phyloP scores from a whole-genome alignment of 2,329 filamentous ascomycete genomes.

The Leptographium wingfieldii region DNA sequence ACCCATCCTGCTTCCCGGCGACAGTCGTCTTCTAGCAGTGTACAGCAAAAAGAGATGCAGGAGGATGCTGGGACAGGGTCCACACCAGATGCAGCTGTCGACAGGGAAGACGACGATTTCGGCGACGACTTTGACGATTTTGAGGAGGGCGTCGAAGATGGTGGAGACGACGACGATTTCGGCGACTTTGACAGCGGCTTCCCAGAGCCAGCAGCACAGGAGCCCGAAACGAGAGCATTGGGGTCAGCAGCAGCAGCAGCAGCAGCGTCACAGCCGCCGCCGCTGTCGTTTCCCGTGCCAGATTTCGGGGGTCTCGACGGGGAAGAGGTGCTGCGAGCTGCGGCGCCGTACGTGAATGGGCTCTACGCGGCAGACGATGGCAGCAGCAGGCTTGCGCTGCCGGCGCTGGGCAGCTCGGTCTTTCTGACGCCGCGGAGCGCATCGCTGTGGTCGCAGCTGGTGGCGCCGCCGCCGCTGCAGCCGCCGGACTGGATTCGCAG shows the following conservation, averaged over 20 bases:
- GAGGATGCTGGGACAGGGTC: constrained; percentile 18
- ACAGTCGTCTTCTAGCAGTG: constrained; percentile 15
- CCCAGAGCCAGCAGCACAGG: constrained; percentile 19
- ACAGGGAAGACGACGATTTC: constrained; percentile 32
- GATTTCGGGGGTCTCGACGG: constrained; percentile 51
- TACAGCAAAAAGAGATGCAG: background rate
- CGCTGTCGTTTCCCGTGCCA: constrained; percentile 37
- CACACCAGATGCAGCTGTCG: constrained; percentile 20
- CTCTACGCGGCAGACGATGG: constrained; percentile 50
- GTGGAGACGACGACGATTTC: constrained; percentile 42
- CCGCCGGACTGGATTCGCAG: constrained; percentile 97
- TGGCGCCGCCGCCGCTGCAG: constrained; percentile 85
- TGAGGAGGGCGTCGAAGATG: constrained; percentile 41
- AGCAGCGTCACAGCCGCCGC: constrained; percentile 10
- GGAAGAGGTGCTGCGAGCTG: constrained; percentile 46
- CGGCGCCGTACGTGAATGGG: constrained; percentile 53
- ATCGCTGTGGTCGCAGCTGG: constrained; percentile 91
- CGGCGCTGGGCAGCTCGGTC: constrained; percentile 44
- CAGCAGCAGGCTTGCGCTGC: constrained; percentile 33
- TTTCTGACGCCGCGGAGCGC: constrained; percentile 79
- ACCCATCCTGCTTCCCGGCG: constrained; percentile 18
- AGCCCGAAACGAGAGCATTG: no score
- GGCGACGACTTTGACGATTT: constrained; percentile 52
- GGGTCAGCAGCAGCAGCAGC: constrained; percentile 22
- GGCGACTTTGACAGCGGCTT: constrained; percentile 65